Evolutionary conservation across 2,329 filamentous ascomycete genomes (phyloP).

Genomic region (Penicillium sp.): DNA sequence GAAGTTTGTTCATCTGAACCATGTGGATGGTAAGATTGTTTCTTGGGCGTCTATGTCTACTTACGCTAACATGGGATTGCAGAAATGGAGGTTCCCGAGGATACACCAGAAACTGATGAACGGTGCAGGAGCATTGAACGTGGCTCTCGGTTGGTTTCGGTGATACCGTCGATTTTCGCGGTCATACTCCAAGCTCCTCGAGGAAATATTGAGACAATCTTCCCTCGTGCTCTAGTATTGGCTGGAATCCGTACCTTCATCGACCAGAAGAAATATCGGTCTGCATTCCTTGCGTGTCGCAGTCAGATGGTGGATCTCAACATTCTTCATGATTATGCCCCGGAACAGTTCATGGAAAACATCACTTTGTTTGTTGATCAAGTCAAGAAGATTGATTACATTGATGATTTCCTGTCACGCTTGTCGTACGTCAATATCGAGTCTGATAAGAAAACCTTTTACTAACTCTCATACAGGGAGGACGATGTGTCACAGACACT

Average conservation of each 20-base stretch:
- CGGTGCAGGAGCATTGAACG: slow-evolving; percentile 88
- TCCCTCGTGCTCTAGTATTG: slow-evolving; percentile 85
- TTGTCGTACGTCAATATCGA: slow-evolving; percentile 57
- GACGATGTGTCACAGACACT: slow-evolving; percentile 93
- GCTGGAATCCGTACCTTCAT: slow-evolving; percentile 83
- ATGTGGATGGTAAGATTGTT: slow-evolving; percentile 56
- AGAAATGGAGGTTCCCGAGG: slow-evolving; percentile 78
- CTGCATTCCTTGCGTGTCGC: slow-evolving; percentile 82
- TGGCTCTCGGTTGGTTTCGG: slow-evolving; percentile 80
- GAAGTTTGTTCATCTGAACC: slow-evolving; percentile 84
- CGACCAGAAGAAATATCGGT: slow-evolving; percentile 73
- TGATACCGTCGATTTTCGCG: slow-evolving; percentile 82
- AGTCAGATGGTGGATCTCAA: slow-evolving; percentile 98
- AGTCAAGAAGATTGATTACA: slow-evolving; percentile 73
- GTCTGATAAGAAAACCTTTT: slow-evolving; percentile 8
- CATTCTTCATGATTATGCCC: slow-evolving; percentile 90
- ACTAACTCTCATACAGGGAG: slow-evolving; percentile 50
- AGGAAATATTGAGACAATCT: slow-evolving; percentile 94
- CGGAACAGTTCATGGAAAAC: slow-evolving; percentile 75
- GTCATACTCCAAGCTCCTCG: slow-evolving; percentile 92
- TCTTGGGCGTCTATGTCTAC: not conserved
- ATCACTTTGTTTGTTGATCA: slow-evolving; percentile 78
- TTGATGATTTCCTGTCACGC: slow-evolving; percentile 88
- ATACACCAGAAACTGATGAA: slow-evolving; percentile 90
- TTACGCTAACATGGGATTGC: slow-evolving; percentile 15